These are phyloP conservation scores for Apiospora aurea DNA, from an alignment of 2,329 filamentous ascomycete genomes.

Conservation along the genomic window DNA sequence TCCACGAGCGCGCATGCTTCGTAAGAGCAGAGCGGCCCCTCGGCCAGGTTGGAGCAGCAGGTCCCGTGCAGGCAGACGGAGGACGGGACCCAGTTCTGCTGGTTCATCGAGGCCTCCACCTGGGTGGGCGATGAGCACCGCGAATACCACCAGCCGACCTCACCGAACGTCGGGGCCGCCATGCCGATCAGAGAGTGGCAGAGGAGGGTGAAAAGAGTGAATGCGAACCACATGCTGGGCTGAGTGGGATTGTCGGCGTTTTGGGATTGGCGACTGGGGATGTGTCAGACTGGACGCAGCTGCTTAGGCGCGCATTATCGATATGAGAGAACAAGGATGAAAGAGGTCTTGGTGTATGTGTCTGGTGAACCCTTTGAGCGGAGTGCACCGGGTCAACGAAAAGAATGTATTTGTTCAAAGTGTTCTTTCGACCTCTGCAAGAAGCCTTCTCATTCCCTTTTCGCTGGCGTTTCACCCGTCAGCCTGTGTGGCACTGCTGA, in stretches of 20 bases:
- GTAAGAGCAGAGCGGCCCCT: slow-evolving; percentile 17
- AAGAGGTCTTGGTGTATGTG: background rate
- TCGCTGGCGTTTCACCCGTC: background rate
- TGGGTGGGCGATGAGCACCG: slow-evolving; percentile 21
- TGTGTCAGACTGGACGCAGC: background rate
- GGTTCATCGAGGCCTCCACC: slow-evolving; percentile 23
- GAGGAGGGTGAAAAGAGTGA: background rate
- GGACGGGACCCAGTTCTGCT: slow-evolving; percentile 21
- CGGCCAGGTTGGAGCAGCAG: slow-evolving; percentile 25
- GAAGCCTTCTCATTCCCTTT: background rate
- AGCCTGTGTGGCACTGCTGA: slow-evolving; percentile 4
- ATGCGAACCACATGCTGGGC: background rate
- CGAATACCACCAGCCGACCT: slow-evolving; percentile 7
- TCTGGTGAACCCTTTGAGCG: background rate
- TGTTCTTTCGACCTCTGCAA: background rate
- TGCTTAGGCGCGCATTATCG: background rate
- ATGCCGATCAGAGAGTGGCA: background rate
- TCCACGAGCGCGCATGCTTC: slow-evolving; percentile 6
- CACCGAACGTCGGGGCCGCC: background rate
- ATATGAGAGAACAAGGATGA: background rate
- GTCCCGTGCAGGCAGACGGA: slow-evolving; percentile 25
- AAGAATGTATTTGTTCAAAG: background rate
- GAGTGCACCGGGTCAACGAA: background rate
- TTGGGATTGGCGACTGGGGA: background rate
- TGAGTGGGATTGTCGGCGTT: background rate